Percentiles rank a stretch among this genome's conserved stretches.
Conservation (phyloP, 257 asterid species). For the Petunia axillaris region DNA sequence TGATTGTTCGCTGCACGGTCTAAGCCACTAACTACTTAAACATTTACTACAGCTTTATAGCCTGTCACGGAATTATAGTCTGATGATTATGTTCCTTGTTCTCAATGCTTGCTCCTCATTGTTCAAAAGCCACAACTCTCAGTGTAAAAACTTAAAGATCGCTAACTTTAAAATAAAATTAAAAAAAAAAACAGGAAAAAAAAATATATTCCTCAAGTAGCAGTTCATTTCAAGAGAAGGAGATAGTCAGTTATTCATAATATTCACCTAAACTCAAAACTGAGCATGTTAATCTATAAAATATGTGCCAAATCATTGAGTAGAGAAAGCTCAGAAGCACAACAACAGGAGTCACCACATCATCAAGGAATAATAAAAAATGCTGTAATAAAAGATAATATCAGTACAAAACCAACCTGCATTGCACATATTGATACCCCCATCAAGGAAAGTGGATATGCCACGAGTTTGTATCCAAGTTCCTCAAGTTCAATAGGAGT, state of each 20-base stretch:
- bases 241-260: too few relatives aligned
- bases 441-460: slow-evolving; percentile 83
- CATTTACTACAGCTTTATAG: slow-evolving; percentile 11
- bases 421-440: slow-evolving; percentile 91
- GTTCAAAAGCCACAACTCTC: background rate
- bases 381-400: background rate
- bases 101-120: background rate
- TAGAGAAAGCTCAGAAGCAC: too few relatives aligned
- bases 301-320: too few relatives aligned
- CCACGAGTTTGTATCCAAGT: slow-evolving; percentile 89
- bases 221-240: too few relatives aligned
- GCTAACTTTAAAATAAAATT: background rate
- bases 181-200: background rate
- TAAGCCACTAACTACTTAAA: slow-evolving; percentile 16
- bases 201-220: slow-evolving; percentile 16
- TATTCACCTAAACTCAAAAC: too few relatives aligned
- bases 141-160: slow-evolving; percentile 14
- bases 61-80: background rate
- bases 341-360: background rate
- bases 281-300: too few relatives aligned
- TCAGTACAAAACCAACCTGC: slow-evolving; percentile 60
- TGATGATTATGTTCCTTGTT: background rate
- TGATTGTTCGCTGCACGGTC: background rate
- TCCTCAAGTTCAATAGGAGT: slow-evolving; percentile 85
- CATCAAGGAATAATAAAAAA: background rate